These are phyloP conservation scores for Nasturtium officinale DNA, from an alignment of 345 rosid genomes.

Conservation along the genomic window DNA sequence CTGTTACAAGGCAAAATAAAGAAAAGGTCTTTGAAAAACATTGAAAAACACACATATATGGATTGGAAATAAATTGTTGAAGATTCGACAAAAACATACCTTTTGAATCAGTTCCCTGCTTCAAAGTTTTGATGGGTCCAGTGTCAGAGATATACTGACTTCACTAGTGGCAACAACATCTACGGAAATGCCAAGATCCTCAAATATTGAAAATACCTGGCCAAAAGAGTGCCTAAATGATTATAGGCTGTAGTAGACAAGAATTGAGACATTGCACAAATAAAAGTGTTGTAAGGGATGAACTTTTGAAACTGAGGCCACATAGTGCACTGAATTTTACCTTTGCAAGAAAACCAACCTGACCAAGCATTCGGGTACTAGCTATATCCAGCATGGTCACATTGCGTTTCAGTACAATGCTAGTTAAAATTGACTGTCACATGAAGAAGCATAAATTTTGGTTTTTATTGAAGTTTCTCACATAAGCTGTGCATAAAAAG, in stretches of 20 bases:
- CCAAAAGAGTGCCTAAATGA: constrained; percentile 9
- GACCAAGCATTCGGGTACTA: constrained; percentile 99
- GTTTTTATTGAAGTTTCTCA: constrained; percentile 4
- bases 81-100: constrained; percentile 56
- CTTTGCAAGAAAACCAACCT: constrained; percentile 97
- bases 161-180: constrained; percentile 99
- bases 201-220: constrained; percentile 94
- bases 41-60: neutral
- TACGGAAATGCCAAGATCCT: constrained; percentile 93
- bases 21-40: neutral
- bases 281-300: neutral
- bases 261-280: too few relatives aligned
- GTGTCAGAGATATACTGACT: constrained; percentile 95
- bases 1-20: constrained; percentile 45
- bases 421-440: constrained; percentile 87
- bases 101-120: constrained; percentile 97
- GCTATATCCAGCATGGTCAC: constrained; percentile 98
- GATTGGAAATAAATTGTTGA: constrained; percentile 6
- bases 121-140: constrained; percentile 98
- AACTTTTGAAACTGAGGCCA: constrained; percentile 8
- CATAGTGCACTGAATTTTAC: constrained; percentile 41
- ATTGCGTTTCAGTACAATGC: constrained; percentile 95
- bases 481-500: constrained; percentile 15
- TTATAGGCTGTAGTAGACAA: neutral
- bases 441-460: constrained; percentile 24